phyloP scores from a whole-genome alignment of 2,329 filamentous ascomycete genomes.

The Byssochlamys sp. region DNA sequence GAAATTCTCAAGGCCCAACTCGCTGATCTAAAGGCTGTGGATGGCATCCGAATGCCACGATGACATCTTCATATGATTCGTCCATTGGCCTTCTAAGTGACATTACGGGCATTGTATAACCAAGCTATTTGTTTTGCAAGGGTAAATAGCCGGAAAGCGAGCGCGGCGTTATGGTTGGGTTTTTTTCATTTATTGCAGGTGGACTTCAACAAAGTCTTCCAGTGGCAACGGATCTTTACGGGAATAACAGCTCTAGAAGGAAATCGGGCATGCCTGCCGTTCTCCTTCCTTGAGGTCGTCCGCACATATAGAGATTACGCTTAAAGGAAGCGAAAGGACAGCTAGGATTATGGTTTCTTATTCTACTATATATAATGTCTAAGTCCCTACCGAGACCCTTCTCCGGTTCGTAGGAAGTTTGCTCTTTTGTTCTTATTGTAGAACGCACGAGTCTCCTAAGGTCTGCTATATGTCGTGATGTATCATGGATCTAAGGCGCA shows the following conservation, averaged over 20 bases:
- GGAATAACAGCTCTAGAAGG: background rate
- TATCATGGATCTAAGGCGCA: background rate
- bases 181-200: background rate
- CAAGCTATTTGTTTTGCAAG: background rate
- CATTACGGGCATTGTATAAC: background rate
- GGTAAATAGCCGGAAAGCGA: background rate
- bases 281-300: background rate
- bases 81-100: background rate
- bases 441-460: background rate
- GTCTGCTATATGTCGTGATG: background rate
- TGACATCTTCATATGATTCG: slow-evolving; percentile 13
- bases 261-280: background rate
- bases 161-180: background rate
- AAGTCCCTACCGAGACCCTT: background rate
- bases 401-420: background rate
- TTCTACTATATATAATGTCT: background rate
- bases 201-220: background rate
- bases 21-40: slow-evolving; percentile 35
- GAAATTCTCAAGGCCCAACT: slow-evolving; percentile 48
- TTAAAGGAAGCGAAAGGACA: background rate
- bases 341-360: background rate
- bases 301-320: background rate
- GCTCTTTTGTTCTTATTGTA: background rate
- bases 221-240: background rate
- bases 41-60: slow-evolving; percentile 27